Percentiles rank a stretch among this genome's conserved stretches.
Conservation (phyloP, 2,329 filamentous ascomycete genomes). For the Colletotrichum paranaense region DNA sequence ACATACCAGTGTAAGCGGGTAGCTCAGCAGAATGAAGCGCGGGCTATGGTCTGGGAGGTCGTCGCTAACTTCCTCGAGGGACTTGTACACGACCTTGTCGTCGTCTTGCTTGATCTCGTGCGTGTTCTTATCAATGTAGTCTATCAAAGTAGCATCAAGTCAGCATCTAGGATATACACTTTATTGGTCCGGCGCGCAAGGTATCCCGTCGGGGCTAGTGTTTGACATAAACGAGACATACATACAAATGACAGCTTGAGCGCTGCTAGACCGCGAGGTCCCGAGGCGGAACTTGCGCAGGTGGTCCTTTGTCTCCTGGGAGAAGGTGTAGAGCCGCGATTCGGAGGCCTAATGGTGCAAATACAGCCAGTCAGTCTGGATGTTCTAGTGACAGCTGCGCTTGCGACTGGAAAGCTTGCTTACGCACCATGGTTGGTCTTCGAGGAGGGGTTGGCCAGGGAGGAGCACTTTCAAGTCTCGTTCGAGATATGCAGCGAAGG, state of each 20-base stretch:
- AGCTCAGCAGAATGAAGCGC: slow-evolving; percentile 89
- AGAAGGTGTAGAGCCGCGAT: slow-evolving; percentile 92
- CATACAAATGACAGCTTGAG: slow-evolving; percentile 96
- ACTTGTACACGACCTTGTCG: slow-evolving; percentile 80
- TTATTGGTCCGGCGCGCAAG: neutral
- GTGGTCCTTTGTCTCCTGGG: slow-evolving; percentile 86
- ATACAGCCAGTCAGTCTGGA: slow-evolving; percentile 8
- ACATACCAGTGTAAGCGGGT: slow-evolving; percentile 85
- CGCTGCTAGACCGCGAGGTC: slow-evolving; percentile 86
- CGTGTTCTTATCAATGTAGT: slow-evolving; percentile 89
- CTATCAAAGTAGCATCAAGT: slow-evolving; percentile 56
- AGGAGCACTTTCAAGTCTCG: neutral
- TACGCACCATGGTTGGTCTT: slow-evolving; percentile 20
- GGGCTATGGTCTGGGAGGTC: slow-evolving; percentile 94
- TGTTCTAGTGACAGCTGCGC: neutral
- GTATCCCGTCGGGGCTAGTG: neutral
- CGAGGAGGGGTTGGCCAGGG: neutral
- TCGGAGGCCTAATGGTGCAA: slow-evolving; percentile 72
- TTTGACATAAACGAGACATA: slow-evolving; percentile 46
- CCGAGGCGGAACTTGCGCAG: slow-evolving; percentile 94
- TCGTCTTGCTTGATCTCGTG: slow-evolving; percentile 90
- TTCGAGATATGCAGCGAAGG: neutral
- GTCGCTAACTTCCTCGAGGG: slow-evolving; percentile 83
- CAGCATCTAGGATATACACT: neutral
- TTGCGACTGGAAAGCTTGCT: neutral